phyloP scores from a whole-genome alignment of 768 basidiomycete genomes.

The Bullera alba region DNA sequence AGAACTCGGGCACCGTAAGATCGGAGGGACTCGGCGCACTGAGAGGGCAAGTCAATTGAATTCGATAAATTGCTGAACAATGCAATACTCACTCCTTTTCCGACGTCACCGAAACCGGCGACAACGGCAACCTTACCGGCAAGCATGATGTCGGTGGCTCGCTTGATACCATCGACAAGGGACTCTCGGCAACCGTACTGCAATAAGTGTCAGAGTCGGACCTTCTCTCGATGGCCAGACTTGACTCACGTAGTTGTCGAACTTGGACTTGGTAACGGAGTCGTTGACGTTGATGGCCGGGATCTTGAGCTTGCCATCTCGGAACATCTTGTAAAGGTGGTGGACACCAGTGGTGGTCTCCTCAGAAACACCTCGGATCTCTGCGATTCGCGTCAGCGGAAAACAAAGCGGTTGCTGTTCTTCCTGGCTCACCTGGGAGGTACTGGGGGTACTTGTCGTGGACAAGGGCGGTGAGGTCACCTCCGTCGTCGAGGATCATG shows the following conservation, averaged over 20 bases:
- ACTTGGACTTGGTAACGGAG: conserved; percentile 99
- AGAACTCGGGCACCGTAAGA: conserved; percentile 97
- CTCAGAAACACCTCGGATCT: conserved; percentile 88
- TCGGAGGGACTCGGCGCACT: conserved; percentile 87
- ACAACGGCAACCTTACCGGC: conserved; percentile 99
- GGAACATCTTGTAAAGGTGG: conserved; percentile 96
- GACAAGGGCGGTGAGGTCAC: conserved; percentile 87
- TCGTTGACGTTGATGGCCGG: conserved; percentile 99
- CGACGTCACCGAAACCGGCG: conserved; percentile 97
- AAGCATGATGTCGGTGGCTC: conserved; percentile 99
- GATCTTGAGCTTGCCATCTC: conserved; percentile 89
- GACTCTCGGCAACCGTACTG: conserved; percentile 99
- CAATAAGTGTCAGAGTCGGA: conserved; percentile 57
- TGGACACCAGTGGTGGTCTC: conserved; percentile 99
- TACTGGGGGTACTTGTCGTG: conserved; percentile 95
- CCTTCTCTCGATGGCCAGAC: neutral
- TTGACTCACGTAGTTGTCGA: conserved; percentile 51
- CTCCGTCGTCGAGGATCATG: conserved; percentile 99
- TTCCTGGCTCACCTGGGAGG: conserved; percentile 55
- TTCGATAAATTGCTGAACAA: neutral
- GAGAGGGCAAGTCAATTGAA: conserved; percentile 51
- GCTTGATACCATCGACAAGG: conserved; percentile 99
- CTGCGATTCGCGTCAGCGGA: conserved; percentile 47
- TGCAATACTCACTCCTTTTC: conserved; percentile 79
- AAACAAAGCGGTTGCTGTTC: too few species aligned